Base-by-base conservation (phyloP, 257 asterid genomes). In the Ligustrum vulgare region DNA sequence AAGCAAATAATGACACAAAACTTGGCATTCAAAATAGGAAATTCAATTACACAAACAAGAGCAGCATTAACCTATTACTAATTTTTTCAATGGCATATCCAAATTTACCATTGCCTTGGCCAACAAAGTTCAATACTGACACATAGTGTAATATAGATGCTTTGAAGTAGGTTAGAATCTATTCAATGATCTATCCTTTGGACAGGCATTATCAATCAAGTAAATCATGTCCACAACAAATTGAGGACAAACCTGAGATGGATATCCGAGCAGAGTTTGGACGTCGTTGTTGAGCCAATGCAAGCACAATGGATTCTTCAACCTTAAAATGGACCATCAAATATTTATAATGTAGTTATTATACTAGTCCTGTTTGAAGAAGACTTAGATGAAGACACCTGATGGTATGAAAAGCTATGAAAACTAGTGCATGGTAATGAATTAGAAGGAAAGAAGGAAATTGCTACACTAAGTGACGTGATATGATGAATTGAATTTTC, bases 241-340 rank as follows among this genome's bases (percentile, higher is more conserved):
- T 67, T 36, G 66, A 67, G 60, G 68, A 74, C 79, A 72, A 85
- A 94, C 98, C 98, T 79, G 95, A 78, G 69, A 80, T 69, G 16
- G 99, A 94, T 37, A 86, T 81, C 82, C 96, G 85, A 31, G 94
- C 72, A 84, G 99, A 89, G 86, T 86, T 89, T 39, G 88, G 91
- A 51, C 97, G 96, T 79, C 98, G 88, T 87, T 87, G 96, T 82
- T 94, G 97, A 80, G 97, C 88, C 65, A 94, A 84, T 73, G 95
- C 89, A 83, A 89, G 95, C 81, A 88, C 89, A 73, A 94, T 90
- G 74, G 91, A 91, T 84, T 92, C 98, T 82, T 94, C 99, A 78
- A 94, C 96, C 98, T 94, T 75, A 63, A 77, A 74, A 76, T 37
- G 28, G 32, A 62, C 31, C 75, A 79, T 4, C 33, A 64, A 32